Conservation (phyloP, 1,284 basidiomycete species). For the Puccinia brachypodii region DNA sequence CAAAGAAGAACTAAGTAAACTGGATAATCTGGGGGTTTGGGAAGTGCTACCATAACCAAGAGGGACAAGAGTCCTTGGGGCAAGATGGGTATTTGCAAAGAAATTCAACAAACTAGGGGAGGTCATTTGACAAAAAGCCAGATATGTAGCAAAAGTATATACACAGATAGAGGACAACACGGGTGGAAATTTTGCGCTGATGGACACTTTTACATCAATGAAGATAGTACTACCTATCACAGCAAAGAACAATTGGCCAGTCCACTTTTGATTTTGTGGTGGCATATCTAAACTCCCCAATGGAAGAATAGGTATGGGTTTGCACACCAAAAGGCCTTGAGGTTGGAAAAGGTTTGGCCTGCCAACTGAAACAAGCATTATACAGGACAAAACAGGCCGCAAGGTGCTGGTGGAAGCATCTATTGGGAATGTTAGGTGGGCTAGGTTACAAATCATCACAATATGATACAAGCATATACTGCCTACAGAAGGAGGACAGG, state of each 20-base stretch:
- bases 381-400: slow-evolving; percentile 10
- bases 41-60: background rate
- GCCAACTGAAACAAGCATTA: slow-evolving; percentile 5
- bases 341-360: background rate
- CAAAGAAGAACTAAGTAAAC: background rate
- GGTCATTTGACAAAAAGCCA: background rate
- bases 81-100: slow-evolving; percentile 12
- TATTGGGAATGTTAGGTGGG: background rate
- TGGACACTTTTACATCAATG: background rate
- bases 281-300: background rate
- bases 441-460: background rate
- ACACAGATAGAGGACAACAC: background rate
- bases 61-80: background rate
- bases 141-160: slow-evolving; percentile 3
- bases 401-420: slow-evolving; percentile 21
- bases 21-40: slow-evolving; percentile 13
- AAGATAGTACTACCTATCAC: background rate
- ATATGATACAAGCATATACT: slow-evolving; percentile 8
- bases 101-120: background rate
- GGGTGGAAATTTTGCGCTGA: background rate
- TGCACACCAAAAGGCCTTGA: too few species aligned
- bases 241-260: background rate
- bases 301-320: slow-evolving; percentile 11
- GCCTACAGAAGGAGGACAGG: background rate
- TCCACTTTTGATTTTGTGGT: slow-evolving; percentile 7